Conservation (phyloP, 2,329 filamentous ascomycete genomes). For the Alternaria infectoria region DNA sequence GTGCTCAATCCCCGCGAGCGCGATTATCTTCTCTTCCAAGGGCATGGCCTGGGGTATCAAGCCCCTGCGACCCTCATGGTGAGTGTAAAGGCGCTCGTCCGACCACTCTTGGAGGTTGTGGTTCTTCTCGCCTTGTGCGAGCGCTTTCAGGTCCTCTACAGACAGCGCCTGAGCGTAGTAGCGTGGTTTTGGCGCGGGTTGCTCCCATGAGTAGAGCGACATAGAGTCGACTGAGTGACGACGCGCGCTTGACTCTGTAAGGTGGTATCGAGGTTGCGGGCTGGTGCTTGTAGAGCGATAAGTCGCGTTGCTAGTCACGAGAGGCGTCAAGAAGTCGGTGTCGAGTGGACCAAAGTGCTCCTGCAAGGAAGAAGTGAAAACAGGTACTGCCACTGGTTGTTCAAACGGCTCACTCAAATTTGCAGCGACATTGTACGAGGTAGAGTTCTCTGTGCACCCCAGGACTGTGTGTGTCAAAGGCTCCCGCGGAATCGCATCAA, state of each 20-base stretch:
- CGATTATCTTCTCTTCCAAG: constrained; percentile 8
- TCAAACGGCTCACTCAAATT: not conserved
- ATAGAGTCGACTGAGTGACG: not conserved
- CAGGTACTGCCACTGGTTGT: not conserved
- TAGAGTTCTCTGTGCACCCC: not conserved
- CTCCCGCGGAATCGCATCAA: not conserved
- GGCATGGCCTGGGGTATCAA: constrained; percentile 14
- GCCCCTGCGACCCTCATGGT: constrained; percentile 15
- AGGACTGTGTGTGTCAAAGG: not conserved
- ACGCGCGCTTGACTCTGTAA: not conserved
- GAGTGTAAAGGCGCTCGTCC: constrained; percentile 5
- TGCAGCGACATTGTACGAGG: not conserved
- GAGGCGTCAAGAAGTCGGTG: not conserved
- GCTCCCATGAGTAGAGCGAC: not conserved
- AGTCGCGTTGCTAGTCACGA: not conserved
- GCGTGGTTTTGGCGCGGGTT: constrained; percentile 11
- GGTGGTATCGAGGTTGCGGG: not conserved
- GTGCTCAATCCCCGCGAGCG: constrained; percentile 12
- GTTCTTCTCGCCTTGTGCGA: constrained; percentile 23
- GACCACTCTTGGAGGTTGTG: constrained; percentile 29
- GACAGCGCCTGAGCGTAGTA: constrained; percentile 33
- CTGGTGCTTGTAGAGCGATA: not conserved
- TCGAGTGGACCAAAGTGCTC: not conserved
- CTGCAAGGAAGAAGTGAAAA: not conserved
- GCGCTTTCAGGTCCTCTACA: constrained; percentile 17